Conservation (phyloP, 176 grass and related monocot genomes). For the Cenchrus americanus region DNA sequence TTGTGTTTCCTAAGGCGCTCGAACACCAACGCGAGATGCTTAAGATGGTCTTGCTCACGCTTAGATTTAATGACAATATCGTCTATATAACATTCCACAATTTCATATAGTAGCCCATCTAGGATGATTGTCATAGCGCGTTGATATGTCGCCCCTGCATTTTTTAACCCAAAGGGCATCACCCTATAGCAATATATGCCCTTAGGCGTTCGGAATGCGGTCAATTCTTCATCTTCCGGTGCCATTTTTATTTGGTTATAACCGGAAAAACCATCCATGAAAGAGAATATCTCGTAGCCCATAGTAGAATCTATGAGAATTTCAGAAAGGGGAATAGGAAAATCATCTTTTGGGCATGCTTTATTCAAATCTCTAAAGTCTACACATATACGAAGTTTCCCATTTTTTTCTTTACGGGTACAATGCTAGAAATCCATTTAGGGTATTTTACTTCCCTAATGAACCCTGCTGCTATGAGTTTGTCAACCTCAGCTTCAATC, state of each 20-base stretch:
- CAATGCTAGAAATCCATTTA: background rate
- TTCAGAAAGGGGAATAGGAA: background rate
- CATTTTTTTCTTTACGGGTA: background rate
- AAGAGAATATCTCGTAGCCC: conserved; percentile 4
- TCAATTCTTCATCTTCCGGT: background rate
- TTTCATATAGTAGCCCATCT: background rate
- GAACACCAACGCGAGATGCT: background rate
- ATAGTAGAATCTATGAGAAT: conserved; percentile 1
- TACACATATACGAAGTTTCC: background rate
- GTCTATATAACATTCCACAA: background rate
- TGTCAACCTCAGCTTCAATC: too few relatives aligned
- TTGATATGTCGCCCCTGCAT: background rate
- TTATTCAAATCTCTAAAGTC: too few relatives aligned
- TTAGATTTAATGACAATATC: conserved; percentile 24
- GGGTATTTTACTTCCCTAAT: background rate
- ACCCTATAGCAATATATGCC: background rate
- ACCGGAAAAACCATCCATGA: background rate
- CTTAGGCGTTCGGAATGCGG: background rate
- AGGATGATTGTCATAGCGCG: background rate
- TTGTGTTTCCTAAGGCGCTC: background rate
- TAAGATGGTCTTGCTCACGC: background rate
- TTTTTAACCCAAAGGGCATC: background rate
- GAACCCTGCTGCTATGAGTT: background rate
- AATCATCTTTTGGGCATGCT: background rate
- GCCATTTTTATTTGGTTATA: conserved; percentile 13